Conservation (phyloP, 495 filamentous ascomycete genomes). For the Penicillium angulare region DNA sequence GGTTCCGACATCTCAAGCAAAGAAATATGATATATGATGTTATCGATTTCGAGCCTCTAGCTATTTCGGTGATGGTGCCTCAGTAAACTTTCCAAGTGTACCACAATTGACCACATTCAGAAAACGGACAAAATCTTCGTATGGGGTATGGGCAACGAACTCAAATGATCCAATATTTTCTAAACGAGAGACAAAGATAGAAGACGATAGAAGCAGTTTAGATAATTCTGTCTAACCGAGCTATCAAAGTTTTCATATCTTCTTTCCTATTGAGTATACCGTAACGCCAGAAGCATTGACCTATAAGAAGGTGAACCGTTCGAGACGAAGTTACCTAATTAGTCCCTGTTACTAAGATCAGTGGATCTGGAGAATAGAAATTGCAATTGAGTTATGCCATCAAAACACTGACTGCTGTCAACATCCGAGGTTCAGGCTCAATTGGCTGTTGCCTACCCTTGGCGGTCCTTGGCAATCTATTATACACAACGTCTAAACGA, state of each 20-base stretch:
- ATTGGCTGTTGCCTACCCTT: background rate
- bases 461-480: background rate
- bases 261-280: background rate
- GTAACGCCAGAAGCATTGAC: background rate
- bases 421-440: background rate
- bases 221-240: background rate
- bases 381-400: background rate
- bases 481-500: background rate
- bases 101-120: no score
- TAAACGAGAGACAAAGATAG: no score
- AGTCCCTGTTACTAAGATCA: background rate
- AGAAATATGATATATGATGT: conserved; percentile 4
- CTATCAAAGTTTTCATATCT: no score
- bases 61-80: background rate
- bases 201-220: no score
- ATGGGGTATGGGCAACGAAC: no score
- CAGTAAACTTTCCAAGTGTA: background rate
- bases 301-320: background rate
- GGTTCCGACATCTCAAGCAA: conserved; percentile 12
- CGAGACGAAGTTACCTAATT: background rate
- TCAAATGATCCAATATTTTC: no score
- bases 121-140: no score
- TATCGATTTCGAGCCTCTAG: background rate
- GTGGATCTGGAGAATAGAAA: background rate
- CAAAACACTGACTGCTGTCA: background rate